Evolutionary conservation across 805 yeast species (phyloP).

Genomic region (Kregervanrija fluxuum): DNA sequence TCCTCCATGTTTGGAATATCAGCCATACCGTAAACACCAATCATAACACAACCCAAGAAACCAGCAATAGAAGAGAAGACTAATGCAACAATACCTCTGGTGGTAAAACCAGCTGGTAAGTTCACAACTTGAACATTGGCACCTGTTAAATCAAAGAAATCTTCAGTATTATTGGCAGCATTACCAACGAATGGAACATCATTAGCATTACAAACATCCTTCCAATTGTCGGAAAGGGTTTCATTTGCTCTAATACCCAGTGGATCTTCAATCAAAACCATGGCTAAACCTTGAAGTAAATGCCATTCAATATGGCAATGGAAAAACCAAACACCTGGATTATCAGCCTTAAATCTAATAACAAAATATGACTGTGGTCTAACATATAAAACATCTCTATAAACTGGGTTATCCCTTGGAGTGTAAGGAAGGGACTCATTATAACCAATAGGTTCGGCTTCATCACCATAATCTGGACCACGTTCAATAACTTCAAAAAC

Average conservation of each 20-base stretch:
- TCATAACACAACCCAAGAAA: slow-evolving; percentile 68
- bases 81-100: slow-evolving; percentile 90
- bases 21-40: slow-evolving; percentile 78
- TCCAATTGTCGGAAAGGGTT: slow-evolving; percentile 54
- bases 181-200: slow-evolving; percentile 60
- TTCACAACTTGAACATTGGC: slow-evolving; percentile 59
- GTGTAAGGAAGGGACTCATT: slow-evolving; percentile 44
- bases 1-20: slow-evolving; percentile 68
- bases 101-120: slow-evolving; percentile 88
- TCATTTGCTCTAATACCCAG: slow-evolving; percentile 52
- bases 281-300: slow-evolving; percentile 86
- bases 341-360: slow-evolving; percentile 81
- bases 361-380: slow-evolving; percentile 82
- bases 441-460: slow-evolving; percentile 48
- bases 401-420: slow-evolving; percentile 71
- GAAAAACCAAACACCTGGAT: slow-evolving; percentile 98
- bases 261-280: slow-evolving; percentile 82
- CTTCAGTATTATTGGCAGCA: slow-evolving; percentile 75
- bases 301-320: slow-evolving; percentile 99
- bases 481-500: slow-evolving; percentile 77
- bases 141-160: slow-evolving; percentile 64
- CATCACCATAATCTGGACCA: slow-evolving; percentile 52
- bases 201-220: slow-evolving; percentile 49
- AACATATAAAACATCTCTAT: slow-evolving; percentile 75
- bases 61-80: slow-evolving; percentile 88